A percentile compares a stretch with the other conserved stretches of the same genome.
Evolutionary conservation across 2,329 filamentous ascomycete species (phyloP).

Genomic region (Exophiala oligosperma): DNA sequence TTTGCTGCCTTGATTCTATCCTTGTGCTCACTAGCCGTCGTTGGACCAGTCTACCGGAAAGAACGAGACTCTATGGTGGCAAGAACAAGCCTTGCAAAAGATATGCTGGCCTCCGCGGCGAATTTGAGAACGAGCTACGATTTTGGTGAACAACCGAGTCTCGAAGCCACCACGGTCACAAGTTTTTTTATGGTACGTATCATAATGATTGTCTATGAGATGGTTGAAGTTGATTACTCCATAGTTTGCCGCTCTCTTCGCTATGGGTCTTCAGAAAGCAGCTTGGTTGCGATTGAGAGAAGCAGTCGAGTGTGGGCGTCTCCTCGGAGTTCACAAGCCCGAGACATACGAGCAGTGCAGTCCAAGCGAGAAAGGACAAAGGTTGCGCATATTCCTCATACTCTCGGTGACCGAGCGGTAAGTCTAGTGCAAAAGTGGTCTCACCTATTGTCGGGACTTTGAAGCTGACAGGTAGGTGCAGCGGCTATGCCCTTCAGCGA

Average conservation of each 20-base stretch:
- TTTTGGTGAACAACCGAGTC: too few species aligned
- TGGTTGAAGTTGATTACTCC: too few species aligned
- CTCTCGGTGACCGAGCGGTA: slow-evolving; percentile 9
- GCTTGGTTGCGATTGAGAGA: neutral
- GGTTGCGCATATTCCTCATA: slow-evolving; percentile 3
- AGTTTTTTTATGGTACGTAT: neutral
- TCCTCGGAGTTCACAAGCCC: slow-evolving; percentile 1
- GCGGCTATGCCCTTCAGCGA: slow-evolving; percentile 4
- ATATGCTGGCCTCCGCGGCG: neutral
- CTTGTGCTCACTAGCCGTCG: slow-evolving; percentile 1
- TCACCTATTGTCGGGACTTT: neutral
- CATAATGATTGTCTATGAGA: too few species aligned
- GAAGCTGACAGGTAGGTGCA: neutral
- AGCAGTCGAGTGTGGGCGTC: slow-evolving; percentile 2
- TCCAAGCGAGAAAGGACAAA: neutral
- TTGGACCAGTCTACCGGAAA: slow-evolving; percentile 1
- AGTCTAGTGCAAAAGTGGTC: neutral
- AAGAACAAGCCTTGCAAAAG: neutral
- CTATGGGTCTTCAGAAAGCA: neutral
- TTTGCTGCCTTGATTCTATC: slow-evolving; percentile 3
- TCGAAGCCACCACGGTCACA: neutral
- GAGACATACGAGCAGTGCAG: slow-evolving; percentile 1
- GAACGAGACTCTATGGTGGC: slow-evolving; percentile 3
- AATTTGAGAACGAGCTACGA: neutral
- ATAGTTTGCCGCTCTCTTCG: neutral